phyloP scores from a whole-genome alignment of 1,284 basidiomycete genomes.

The Ganoderma leucocontextum region DNA sequence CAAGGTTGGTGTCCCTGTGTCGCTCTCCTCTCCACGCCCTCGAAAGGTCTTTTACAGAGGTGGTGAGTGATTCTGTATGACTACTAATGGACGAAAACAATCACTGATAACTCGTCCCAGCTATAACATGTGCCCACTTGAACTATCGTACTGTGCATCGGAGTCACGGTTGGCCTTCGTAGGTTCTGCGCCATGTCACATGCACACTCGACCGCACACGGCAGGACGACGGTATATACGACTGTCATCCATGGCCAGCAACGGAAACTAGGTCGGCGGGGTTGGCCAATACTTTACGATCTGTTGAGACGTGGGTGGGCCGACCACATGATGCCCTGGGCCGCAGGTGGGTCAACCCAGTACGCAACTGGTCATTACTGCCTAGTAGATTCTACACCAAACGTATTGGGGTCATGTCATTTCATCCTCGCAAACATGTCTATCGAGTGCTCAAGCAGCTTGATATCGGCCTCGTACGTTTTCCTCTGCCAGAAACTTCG shows the following conservation, averaged over 20 bases:
- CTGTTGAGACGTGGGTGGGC: too few relatives aligned
- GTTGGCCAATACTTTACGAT: too few relatives aligned
- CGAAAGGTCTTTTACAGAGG: not conserved
- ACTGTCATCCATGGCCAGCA: too few relatives aligned
- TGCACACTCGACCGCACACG: too few relatives aligned
- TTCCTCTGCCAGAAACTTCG: constrained; percentile 46
- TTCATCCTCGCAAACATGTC: constrained; percentile 53
- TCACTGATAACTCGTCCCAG: not conserved
- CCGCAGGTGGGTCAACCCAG: too few relatives aligned
- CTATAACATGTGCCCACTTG: too few relatives aligned
- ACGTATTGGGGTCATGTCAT: constrained; percentile 24
- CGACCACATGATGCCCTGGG: too few relatives aligned
- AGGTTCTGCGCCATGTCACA: too few relatives aligned
- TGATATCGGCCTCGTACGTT: constrained; percentile 55
- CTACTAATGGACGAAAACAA: not conserved
- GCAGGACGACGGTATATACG: too few relatives aligned
- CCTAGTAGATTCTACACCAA: not conserved
- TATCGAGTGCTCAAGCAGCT: constrained; percentile 52
- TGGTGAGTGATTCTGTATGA: not conserved
- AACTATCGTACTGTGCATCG: too few relatives aligned
- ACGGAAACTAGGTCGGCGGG: not conserved
- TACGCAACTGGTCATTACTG: not conserved
- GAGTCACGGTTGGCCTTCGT: too few relatives aligned
- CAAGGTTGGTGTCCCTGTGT: not conserved
- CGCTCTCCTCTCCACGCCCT: not conserved